Conservation (phyloP, 495 filamentous ascomycete genomes). For the Jackrogersella multiformis region DNA sequence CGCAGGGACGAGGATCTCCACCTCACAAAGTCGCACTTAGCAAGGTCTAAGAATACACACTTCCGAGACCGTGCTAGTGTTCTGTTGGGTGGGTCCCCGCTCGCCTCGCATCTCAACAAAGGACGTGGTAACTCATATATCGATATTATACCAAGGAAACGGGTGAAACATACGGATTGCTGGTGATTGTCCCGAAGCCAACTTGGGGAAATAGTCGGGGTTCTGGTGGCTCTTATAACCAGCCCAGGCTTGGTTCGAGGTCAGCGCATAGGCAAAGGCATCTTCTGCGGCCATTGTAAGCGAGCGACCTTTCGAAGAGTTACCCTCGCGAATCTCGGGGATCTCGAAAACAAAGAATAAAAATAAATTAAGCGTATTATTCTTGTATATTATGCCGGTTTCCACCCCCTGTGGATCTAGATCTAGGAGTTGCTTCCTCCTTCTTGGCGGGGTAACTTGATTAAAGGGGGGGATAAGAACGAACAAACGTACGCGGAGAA, state of each 20-base stretch:
- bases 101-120: constrained; percentile 41
- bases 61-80: constrained; percentile 23
- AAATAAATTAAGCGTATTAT: constrained; percentile 32
- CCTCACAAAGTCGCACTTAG: neutral
- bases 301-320: constrained; percentile 1
- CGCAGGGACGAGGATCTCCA: neutral
- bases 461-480: constrained; percentile 3
- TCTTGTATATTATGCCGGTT: constrained; percentile 29
- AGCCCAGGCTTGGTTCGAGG: constrained; percentile 77
- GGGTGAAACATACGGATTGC: constrained; percentile 66
- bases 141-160: constrained; percentile 4
- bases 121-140: neutral
- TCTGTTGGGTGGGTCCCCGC: constrained; percentile 40
- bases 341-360: constrained; percentile 22
- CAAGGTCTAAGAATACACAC: neutral
- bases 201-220: constrained; percentile 75
- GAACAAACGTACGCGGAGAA: constrained; percentile 37
- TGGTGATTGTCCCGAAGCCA: constrained; percentile 75
- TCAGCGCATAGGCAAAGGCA: constrained; percentile 63
- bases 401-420: constrained; percentile 39
- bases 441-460: constrained; percentile 34
- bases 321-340: constrained; percentile 37
- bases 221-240: constrained; percentile 70
- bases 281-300: constrained; percentile 56
- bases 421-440: constrained; percentile 22